Base-by-base conservation (phyloP, 2,329 filamentous ascomycete species). In the Fusarium denticulatum region DNA sequence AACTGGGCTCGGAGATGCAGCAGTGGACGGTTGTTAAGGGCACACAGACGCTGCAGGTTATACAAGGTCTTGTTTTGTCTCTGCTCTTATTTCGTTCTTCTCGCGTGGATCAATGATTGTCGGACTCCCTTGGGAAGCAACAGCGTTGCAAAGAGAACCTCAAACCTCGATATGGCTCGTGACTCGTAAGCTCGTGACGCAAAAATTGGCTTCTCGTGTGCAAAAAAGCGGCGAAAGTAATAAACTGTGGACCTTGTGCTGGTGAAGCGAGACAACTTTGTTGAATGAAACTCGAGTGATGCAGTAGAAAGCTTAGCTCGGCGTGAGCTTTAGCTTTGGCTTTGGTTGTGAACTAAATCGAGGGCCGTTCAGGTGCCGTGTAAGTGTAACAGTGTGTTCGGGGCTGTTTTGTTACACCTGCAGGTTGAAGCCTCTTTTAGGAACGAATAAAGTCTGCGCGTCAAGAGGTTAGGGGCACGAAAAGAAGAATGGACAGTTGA, bases 311-410 rank as follows among this genome's bases (percentile, higher is more conserved):
- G 71, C 73, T 73, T 76, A 73, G 71, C 71, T 75, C 71, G 72
- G 72, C 63, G 72, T 24, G 63, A 72, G 46, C 56, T 46, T 55
- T 74, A 47, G 67, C 49, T 65, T 57, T 50, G 66, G 67, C 55
- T 59, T 57, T 50, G 64, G 60, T 30, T 42, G 39, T 40, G 45
- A 56, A 63, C 57, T 64, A 60, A 71, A 73, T 71, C 46, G 62
- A 57, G 43, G 61, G 66, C 57, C 60, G 62, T 66, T 65, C 60
- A 71, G 42, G 73, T 69, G 71, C 64, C 68, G 74, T 78, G 76
- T 78, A 79, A 79, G 76, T 79, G 76, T 72, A 70, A 76, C 74
- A 60, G 67, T 57, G 55, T 61, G 55, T 72, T 70, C 56, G 63
- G 59, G 59, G 55, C 39, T 65, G 58, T 52, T 49, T 57, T 55